A percentile compares a stretch with the other conserved stretches of the same genome.
Conservation (phyloP, 2,329 filamentous ascomycete species). For the Fusarium staphyleae region DNA sequence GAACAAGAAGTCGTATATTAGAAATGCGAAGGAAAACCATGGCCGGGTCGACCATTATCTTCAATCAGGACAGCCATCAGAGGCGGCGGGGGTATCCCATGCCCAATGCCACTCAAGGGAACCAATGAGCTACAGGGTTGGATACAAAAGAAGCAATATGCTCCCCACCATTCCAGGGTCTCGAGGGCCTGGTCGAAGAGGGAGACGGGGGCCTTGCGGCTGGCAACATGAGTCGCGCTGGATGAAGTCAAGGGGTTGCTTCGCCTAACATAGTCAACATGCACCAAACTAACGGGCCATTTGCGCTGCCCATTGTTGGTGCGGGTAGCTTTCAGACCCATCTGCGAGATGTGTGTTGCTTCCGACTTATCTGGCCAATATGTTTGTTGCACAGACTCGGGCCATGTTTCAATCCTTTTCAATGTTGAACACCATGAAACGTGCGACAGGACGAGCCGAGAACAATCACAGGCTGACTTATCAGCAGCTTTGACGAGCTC, state of each 20-base stretch:
- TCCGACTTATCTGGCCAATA: neutral
- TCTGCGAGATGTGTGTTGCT: neutral
- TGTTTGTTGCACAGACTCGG: neutral
- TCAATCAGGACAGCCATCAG: no score
- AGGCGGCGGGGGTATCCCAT: conserved; percentile 25
- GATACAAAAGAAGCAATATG: conserved; percentile 43
- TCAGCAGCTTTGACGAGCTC: conserved; percentile 3
- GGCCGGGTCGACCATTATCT: no score
- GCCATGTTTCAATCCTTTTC: conserved; percentile 6
- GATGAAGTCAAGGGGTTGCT: neutral
- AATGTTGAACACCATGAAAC: conserved; percentile 5
- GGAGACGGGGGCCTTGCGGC: conserved; percentile 17
- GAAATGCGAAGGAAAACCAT: no score
- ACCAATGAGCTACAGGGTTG: conserved; percentile 32
- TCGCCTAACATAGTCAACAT: neutral
- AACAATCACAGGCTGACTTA: conserved; percentile 8
- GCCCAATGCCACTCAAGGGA: conserved; percentile 12
- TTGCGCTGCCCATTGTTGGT: neutral
- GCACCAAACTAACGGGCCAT: neutral
- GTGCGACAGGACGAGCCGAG: conserved; percentile 5
- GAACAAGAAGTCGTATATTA: conserved; percentile 25
- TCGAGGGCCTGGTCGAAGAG: conserved; percentile 14
- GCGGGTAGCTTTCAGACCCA: neutral
- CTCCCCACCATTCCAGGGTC: conserved; percentile 25
- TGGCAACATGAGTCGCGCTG: neutral